Base-by-base conservation (phyloP, 257 asterid species). In the Linaria vulgaris region DNA sequence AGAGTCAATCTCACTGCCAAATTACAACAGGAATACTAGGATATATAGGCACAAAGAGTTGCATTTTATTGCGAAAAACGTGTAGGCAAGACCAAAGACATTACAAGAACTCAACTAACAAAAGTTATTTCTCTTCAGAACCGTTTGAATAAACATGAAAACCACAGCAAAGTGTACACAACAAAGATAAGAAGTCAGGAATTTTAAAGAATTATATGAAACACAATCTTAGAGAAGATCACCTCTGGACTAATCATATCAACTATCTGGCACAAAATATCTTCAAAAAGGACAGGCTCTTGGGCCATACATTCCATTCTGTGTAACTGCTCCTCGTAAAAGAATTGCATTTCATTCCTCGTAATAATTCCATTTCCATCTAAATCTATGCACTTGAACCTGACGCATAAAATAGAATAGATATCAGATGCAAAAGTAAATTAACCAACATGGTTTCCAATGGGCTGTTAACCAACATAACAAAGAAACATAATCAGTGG, bases 231-330 rank as follows among this genome's bases (percentile, higher is more conserved):
- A 30, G 39, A 49, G 68, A 75, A 72, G 37, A 57, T 71, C 57
- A 90, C 99, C 97, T 94, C 95, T 55, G 97, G 99, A 67, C 72
- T 71, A 72, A 94, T 74, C 99, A 94, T 94, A 85, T 94, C 99
- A 72, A 94, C 90, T 67, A 94, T 87, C 81, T 94, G 99, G 77
- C 99, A 94, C 73, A 94, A 79, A 68, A 94, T 89, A 85, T 90
- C 97, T 84, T 94, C 99, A 82, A 90, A 94, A 74, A 94, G 96
- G 45, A 94, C 97, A 76, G 97, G 99, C 84, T 94, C 99, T 74
- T 94, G 99, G 72, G 97, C 96, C 97, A 94, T 94, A 87, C 99
- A 94, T 78, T 94, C 99, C 99, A 94, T 94, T 79, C 99, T 84
- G 78, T 94, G 99, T 80, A 94, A 67, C 78, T 94, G 99, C 80